phyloP scores from a whole-genome alignment of 169 alveolate genomes.

The Cryptosporidium ryanae region DNA sequence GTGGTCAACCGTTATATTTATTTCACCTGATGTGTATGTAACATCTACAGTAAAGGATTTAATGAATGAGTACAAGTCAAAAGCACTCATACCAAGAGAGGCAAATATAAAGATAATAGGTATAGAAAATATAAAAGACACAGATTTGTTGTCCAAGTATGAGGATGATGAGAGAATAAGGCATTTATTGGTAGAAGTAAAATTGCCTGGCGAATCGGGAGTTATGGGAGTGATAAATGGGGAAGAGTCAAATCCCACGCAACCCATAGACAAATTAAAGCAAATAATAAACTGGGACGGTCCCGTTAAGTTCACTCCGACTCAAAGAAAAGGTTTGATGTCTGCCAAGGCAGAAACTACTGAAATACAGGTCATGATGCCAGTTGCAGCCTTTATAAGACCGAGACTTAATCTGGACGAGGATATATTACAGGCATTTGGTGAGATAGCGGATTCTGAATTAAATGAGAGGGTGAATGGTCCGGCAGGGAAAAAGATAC shows the following conservation, averaged over 20 bases:
- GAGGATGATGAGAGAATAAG: conserved; percentile 72
- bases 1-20: conserved; percentile 68
- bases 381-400: conserved; percentile 72
- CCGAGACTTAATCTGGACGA: conserved; percentile 58
- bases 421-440: conserved; percentile 64
- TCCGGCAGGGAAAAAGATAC: conserved; percentile 61
- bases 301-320: conserved; percentile 62
- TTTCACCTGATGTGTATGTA: conserved; percentile 67
- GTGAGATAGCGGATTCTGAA: conserved; percentile 68
- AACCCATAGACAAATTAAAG: conserved; percentile 65
- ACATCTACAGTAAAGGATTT: conserved; percentile 67
- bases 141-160: conserved; percentile 62
- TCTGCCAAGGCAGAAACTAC: conserved; percentile 71
- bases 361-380: conserved; percentile 70
- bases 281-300: conserved; percentile 72
- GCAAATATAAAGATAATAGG: conserved; percentile 66
- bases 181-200: conserved; percentile 66
- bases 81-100: conserved; percentile 58
- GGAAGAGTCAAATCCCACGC: conserved; percentile 44
- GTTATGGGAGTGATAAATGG: conserved; percentile 54
- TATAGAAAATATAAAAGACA: conserved; percentile 39
- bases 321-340: conserved; percentile 43
- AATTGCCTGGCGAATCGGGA: conserved; percentile 58
- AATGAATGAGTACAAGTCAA: conserved; percentile 60
- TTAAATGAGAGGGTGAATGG: conserved; percentile 50